Evolutionary conservation across 2,329 filamentous ascomycete species (phyloP).

Genomic region (Calonectria pseudoreteaudii): DNA sequence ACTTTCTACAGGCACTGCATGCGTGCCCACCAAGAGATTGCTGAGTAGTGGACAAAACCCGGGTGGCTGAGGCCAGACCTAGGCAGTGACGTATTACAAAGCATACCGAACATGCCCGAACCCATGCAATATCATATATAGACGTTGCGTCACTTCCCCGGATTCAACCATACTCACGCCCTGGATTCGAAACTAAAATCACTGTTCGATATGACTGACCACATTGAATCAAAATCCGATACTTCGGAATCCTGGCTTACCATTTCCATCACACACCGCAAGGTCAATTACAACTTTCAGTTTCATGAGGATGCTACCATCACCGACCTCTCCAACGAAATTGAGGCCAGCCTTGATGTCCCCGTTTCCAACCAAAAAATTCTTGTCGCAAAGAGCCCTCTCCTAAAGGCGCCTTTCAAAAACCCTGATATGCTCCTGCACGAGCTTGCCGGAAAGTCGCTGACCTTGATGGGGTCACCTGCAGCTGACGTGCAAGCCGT

Average conservation of each 20-base stretch:
- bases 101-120: slow-evolving; percentile 49
- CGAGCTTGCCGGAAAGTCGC: slow-evolving; percentile 66
- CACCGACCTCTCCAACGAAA: slow-evolving; percentile 69
- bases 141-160: slow-evolving; percentile 17
- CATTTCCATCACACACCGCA: slow-evolving; percentile 61
- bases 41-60: not conserved
- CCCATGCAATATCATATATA: slow-evolving; percentile 19
- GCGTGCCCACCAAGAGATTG: not conserved
- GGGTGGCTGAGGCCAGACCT: slow-evolving; percentile 1
- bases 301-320: slow-evolving; percentile 61
- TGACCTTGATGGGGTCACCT: slow-evolving; percentile 74
- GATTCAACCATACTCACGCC: slow-evolving; percentile 7
- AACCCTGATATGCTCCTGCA: slow-evolving; percentile 63
- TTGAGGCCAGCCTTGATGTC: slow-evolving; percentile 68
- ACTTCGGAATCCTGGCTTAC: slow-evolving; percentile 49
- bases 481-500: slow-evolving; percentile 69
- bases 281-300: slow-evolving; percentile 56
- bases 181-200: not conserved
- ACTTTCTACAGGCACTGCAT: not conserved
- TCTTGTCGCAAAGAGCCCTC: slow-evolving; percentile 72
- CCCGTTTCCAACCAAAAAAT: slow-evolving; percentile 76
- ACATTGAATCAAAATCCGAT: slow-evolving; percentile 29
- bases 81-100: slow-evolving; percentile 57
- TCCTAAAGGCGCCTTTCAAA: slow-evolving; percentile 74
- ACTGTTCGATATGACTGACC: slow-evolving; percentile 29